Evolutionary conservation across 441 rosid species (phyloP).

Genomic region (Cnidoscolus chayamansa): DNA sequence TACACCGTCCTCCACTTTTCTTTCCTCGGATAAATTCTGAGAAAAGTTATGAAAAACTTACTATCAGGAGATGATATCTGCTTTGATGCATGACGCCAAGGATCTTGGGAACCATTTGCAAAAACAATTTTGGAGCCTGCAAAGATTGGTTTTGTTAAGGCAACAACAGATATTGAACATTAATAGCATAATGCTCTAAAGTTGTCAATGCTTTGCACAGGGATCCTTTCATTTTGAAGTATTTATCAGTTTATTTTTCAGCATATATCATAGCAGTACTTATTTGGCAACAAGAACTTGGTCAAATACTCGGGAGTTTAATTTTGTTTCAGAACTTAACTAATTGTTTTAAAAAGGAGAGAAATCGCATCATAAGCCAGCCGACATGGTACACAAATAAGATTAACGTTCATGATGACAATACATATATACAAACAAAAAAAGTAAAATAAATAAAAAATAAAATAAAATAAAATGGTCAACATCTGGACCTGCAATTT

Average conservation of each 20-base stretch:
- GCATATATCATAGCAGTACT: not conserved
- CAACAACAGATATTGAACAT: not conserved
- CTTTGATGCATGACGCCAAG: conserved; percentile 97
- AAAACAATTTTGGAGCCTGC: conserved; percentile 83
- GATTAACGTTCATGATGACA: not conserved
- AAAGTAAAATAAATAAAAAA: not conserved
- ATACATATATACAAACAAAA: not conserved
- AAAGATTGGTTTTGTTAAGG: conserved; percentile 12
- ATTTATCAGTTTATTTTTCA: not conserved
- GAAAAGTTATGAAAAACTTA: conserved; percentile 34
- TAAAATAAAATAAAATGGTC: conserved; percentile 11
- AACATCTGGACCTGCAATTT: conserved; percentile 57
- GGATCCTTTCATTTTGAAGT: not conserved
- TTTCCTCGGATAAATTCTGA: not conserved
- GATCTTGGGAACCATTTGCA: conserved; percentile 96
- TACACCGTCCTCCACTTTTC: not conserved
- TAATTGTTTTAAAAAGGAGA: not conserved
- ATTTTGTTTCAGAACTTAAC: conserved; percentile 4
- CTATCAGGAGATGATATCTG: conserved; percentile 76
- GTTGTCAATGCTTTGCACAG: not conserved
- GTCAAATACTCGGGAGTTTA: not conserved
- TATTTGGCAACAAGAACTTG: not conserved
- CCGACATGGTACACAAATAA: not conserved
- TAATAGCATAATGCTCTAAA: not conserved
- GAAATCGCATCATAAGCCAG: not conserved